Conservation (phyloP, 768 basidiomycete genomes). For the Hirschioporus abietinus region DNA sequence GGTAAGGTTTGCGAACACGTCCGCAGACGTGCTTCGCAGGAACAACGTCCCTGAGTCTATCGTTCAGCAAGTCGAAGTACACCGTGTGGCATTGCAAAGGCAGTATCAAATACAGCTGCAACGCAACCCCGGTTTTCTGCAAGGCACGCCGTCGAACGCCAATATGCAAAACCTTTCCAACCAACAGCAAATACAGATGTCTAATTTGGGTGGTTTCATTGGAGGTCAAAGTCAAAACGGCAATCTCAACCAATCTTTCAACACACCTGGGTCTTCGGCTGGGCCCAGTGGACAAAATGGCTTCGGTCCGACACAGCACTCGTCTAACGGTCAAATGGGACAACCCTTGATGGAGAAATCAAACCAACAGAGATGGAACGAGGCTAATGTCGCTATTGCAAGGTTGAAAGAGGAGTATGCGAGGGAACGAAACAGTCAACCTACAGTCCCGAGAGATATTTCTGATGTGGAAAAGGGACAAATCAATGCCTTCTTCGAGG, state of each 20-base stretch:
- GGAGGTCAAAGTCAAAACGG: conserved; percentile 21
- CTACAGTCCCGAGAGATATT: conserved; percentile 32
- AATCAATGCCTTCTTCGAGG: conserved; percentile 46
- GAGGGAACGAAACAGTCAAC: conserved; percentile 23
- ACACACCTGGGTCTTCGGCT: conserved; percentile 13
- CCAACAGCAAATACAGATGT: conserved; percentile 31
- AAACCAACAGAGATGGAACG: conserved; percentile 30
- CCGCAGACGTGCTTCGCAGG: conserved; percentile 47
- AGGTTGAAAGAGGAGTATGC: conserved; percentile 31
- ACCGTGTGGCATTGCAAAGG: conserved; percentile 34
- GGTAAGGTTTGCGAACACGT: conserved; percentile 41
- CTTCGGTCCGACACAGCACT: conserved; percentile 3
- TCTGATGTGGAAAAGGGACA: conserved; percentile 50
- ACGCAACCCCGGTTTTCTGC: conserved; percentile 1
- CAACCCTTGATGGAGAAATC: conserved; percentile 6
- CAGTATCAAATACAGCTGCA: conserved; percentile 15
- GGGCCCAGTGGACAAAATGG: conserved; percentile 12
- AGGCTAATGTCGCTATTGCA: conserved; percentile 22
- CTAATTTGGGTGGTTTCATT: conserved; percentile 31
- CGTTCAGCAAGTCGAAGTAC: conserved; percentile 51
- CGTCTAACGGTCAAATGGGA: background rate
- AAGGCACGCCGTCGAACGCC: background rate
- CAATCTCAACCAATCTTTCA: conserved; percentile 21
- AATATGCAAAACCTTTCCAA: conserved; percentile 8
- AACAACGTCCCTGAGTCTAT: conserved; percentile 43